Evolutionary conservation across 1,139 yeast species (phyloP).

Genomic region (Kodamaea sp.): DNA sequence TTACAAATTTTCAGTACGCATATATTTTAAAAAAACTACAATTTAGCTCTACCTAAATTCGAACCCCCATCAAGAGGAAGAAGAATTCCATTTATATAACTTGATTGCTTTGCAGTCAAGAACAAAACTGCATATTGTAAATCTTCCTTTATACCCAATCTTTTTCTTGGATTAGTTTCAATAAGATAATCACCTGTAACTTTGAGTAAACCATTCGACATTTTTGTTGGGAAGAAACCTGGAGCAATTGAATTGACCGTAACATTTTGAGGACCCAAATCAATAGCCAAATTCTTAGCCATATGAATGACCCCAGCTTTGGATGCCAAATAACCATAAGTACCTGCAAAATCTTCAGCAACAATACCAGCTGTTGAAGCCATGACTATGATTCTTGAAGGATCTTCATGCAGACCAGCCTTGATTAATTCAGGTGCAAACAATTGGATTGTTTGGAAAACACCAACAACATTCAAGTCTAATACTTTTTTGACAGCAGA

Average conservation of each 20-base stretch:
- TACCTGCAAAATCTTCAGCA: slow-evolving; percentile 49
- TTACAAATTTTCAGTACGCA: neutral
- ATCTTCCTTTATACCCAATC: slow-evolving; percentile 64
- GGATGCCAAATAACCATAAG: slow-evolving; percentile 71
- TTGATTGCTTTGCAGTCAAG: slow-evolving; percentile 56
- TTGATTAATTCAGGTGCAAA: slow-evolving; percentile 55
- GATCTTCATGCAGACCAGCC: slow-evolving; percentile 57
- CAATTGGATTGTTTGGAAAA: slow-evolving; percentile 61
- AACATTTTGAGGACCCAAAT: slow-evolving; percentile 63
- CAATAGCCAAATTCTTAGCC: slow-evolving; percentile 59
- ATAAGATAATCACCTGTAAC: slow-evolving; percentile 50
- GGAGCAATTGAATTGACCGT: slow-evolving; percentile 72
- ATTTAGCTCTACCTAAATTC: slow-evolving; percentile 18
- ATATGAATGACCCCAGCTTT: slow-evolving; percentile 76
- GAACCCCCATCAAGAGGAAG: slow-evolving; percentile 76
- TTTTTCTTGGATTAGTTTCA: slow-evolving; percentile 55
- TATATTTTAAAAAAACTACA: slow-evolving; percentile 3
- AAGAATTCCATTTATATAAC: slow-evolving; percentile 67
- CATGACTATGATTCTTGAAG: slow-evolving; percentile 63
- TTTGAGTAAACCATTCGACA: slow-evolving; percentile 65
- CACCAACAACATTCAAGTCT: slow-evolving; percentile 67
- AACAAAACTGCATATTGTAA: slow-evolving; percentile 57
- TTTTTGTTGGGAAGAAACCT: slow-evolving; percentile 75
- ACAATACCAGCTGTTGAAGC: slow-evolving; percentile 56
- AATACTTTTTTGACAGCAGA: slow-evolving; percentile 62